Evolutionary conservation across 257 asterid species (phyloP), one percentile per base, ranked within the genome.

Genomic region (Jacaranda mimosifolia): DNA sequence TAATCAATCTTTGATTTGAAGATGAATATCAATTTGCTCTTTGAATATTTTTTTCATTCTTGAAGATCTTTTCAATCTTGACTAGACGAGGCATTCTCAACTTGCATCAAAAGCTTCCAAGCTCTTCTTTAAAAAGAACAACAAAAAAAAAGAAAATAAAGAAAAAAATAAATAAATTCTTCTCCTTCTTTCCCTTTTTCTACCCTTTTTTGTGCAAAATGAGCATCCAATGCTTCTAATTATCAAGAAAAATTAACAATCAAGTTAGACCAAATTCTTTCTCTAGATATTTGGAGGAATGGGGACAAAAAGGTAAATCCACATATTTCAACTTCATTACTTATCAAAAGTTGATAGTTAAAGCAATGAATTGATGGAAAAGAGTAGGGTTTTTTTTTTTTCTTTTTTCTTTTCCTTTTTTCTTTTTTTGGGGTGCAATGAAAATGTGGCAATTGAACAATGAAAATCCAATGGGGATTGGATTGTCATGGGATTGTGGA

Each of bases 401-500:
- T 11, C 26, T 19, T 42, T 63, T 62, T 1, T 4, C 0, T 40
- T 40, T 40, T 40, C 8, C 8, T 40, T 3, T n/a, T 64, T 17
- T 3, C 8, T 64, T 17, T 43, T 66, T 19, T 45, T 21, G 45
- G 39, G 79, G 72, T n/a, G n/a, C 72, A 75, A 75, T 36, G 19
- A 46, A 70, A 74, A 79, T 52, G 63, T 60, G 79, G 57, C 26
- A n/a, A 53, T 52, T 17, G 4, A 8, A 26, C 12, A 55, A 53
- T 74, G 12, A 49, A 76, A 78, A 21, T 49, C 64, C 66, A 75
- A 80, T 80, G 9, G 52, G 11, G 21, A 77, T 81, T 78, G 68
- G 83, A 63, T 45, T 71, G 11, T 68, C n/a, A 52, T 58, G 69
- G 78, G 72, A 56, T 63, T 60, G 36, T 55, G 76, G 26, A 15